Percentiles rank a stretch among this genome's conserved stretches.
Evolutionary conservation across 371 early-diverging fungal genomes (phyloP).

Genomic region (Mortierella polycephala): DNA sequence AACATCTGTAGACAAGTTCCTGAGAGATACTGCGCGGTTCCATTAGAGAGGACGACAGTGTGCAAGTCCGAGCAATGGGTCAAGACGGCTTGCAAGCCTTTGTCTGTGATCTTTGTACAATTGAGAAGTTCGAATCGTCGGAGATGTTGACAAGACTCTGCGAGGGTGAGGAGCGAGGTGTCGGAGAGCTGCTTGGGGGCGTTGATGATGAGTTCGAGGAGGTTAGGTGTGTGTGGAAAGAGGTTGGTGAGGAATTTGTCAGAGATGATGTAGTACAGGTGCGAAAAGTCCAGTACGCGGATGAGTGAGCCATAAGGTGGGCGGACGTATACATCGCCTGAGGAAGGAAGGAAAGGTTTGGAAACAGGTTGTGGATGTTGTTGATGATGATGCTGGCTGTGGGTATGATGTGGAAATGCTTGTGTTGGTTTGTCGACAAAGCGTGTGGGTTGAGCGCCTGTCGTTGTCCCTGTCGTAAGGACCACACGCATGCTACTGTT

Average conservation of each 20-base stretch:
- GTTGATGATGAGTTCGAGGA: slow-evolving; percentile 17
- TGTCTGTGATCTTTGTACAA: slow-evolving; percentile 22
- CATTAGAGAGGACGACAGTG: slow-evolving; percentile 8
- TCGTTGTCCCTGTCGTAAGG: background rate
- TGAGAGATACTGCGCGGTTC: slow-evolving; percentile 4
- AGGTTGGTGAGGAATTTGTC: slow-evolving; percentile 35
- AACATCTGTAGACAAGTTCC: background rate
- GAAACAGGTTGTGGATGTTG: background rate
- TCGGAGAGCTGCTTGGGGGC: slow-evolving; percentile 50
- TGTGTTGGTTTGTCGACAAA: no score
- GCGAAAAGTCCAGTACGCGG: slow-evolving; percentile 35
- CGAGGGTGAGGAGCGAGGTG: slow-evolving; percentile 14
- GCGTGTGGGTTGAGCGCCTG: no score
- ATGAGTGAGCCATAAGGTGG: slow-evolving; percentile 17
- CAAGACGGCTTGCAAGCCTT: slow-evolving; percentile 12
- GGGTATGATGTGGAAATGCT: background rate
- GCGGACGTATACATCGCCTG: background rate
- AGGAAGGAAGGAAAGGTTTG: background rate
- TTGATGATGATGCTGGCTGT: background rate
- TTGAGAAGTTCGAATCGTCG: slow-evolving; percentile 16
- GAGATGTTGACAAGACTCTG: slow-evolving; percentile 7
- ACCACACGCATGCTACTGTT: background rate
- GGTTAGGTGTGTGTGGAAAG: slow-evolving; percentile 22
- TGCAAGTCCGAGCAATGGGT: background rate
- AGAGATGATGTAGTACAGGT: slow-evolving; percentile 47